phyloP scores from a whole-genome alignment of 75 land plant genomes.

The Adiantum capillusveneris region DNA sequence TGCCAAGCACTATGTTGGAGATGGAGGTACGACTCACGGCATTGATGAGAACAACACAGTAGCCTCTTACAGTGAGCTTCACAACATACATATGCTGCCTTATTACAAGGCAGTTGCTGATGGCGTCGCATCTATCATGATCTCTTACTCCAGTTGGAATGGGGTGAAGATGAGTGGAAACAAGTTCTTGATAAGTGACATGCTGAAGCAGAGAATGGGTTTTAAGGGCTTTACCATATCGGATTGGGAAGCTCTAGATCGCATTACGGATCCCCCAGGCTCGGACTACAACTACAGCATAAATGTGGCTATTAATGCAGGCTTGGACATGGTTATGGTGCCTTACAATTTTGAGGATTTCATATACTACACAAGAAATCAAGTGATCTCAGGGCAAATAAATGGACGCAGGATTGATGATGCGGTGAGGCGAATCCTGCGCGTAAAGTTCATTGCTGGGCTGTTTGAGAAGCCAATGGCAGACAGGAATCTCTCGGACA shows the following conservation, averaged over 20 bases:
- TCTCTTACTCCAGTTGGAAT: constrained; percentile 64
- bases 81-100: constrained; percentile 48
- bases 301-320: constrained; percentile 22
- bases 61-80: constrained; percentile 19
- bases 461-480: constrained; percentile 51
- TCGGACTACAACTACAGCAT: constrained; percentile 34
- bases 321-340: constrained; percentile 54
- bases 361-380: constrained; percentile 26
- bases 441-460: constrained; percentile 57
- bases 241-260: constrained; percentile 45
- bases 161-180: constrained; percentile 66
- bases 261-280: constrained; percentile 28
- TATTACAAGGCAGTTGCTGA: constrained; percentile 43
- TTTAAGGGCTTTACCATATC: constrained; percentile 57
- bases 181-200: constrained; percentile 30
- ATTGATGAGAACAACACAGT: constrained; percentile 55
- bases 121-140: constrained; percentile 60
- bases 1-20: constrained; percentile 71
- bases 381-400: constrained; percentile 34
- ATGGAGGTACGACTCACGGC: constrained; percentile 56
- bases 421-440: constrained; percentile 50
- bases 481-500: constrained; percentile 27
- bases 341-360: constrained; percentile 30
- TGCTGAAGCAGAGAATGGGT: constrained; percentile 38
- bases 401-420: constrained; percentile 48